Conservation (phyloP, 2,329 filamentous ascomycete species). For the Fusarium anthophilum region DNA sequence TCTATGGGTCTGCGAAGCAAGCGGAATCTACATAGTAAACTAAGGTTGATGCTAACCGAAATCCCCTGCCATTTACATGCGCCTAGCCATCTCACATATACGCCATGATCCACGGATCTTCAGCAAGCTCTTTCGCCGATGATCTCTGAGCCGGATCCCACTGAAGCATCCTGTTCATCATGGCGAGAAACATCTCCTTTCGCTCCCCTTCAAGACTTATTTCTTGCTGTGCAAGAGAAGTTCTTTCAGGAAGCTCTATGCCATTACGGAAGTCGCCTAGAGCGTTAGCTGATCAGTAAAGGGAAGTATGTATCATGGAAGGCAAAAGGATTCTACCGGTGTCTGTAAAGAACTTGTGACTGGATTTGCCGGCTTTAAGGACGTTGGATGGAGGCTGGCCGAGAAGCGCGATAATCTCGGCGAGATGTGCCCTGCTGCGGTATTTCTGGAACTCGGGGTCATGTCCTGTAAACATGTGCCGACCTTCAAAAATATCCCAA, state of each 20-base stretch:
- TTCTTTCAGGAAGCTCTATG: slow-evolving; percentile 28
- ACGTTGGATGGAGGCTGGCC: slow-evolving; percentile 52
- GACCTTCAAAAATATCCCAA: slow-evolving; percentile 60
- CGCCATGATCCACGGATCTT: slow-evolving; percentile 45
- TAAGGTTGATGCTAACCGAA: accelerated
- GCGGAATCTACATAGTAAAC: too few species aligned
- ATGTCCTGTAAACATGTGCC: slow-evolving; percentile 53
- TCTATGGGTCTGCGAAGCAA: too few species aligned
- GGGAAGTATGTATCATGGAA: too few species aligned
- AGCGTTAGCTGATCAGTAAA: accelerated
- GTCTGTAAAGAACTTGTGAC: slow-evolving; percentile 51
- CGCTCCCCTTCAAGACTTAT: slow-evolving; percentile 47
- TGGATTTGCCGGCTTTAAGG: slow-evolving; percentile 45
- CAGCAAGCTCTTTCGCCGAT: slow-evolving; percentile 43
- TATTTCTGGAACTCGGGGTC: slow-evolving; percentile 53
- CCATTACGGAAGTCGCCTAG: slow-evolving; percentile 27
- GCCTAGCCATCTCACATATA: background rate
- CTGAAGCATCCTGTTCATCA: slow-evolving; percentile 51
- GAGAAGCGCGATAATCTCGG: slow-evolving; percentile 58
- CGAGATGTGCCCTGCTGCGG: slow-evolving; percentile 56
- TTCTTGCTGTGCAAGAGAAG: slow-evolving; percentile 50
- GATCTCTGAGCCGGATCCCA: slow-evolving; percentile 47
- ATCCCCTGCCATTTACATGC: too few species aligned
- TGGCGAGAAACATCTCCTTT: slow-evolving; percentile 44
- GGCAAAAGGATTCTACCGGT: slow-evolving; percentile 39